A percentile compares a stretch with the other conserved stretches of the same genome.
These are phyloP conservation scores for Hypomyces perniciosus DNA, from an alignment of 2,329 filamentous ascomycete species.

Conservation along the genomic window DNA sequence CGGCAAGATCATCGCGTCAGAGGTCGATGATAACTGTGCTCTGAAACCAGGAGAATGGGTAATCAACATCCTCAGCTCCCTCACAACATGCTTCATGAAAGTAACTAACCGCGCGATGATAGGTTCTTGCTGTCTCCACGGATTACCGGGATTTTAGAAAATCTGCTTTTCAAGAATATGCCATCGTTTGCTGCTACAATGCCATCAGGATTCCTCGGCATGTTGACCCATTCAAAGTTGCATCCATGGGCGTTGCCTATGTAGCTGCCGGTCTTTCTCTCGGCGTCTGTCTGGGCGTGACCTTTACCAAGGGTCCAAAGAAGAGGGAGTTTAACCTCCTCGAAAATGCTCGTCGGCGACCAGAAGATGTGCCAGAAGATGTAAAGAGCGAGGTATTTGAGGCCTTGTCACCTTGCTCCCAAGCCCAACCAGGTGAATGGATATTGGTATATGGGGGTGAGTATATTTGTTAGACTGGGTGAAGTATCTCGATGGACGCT, in stretches of 20 bases:
- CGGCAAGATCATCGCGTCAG: conserved; percentile 7
- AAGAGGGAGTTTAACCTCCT: conserved; percentile 8
- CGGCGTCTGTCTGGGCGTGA: conserved; percentile 4
- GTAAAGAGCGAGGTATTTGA: conserved; percentile 5
- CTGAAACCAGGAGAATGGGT: conserved; percentile 10
- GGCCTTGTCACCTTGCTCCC: conserved; percentile 5
- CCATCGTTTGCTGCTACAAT: conserved; percentile 10
- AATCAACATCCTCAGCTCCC: background rate
- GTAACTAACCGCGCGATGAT: background rate
- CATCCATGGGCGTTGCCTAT: conserved; percentile 7
- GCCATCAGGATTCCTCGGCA: conserved; percentile 9
- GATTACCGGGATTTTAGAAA: conserved; percentile 9
- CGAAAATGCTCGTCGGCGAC: conserved; percentile 1
- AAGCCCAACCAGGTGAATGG: conserved; percentile 10
- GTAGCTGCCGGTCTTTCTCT: conserved; percentile 6
- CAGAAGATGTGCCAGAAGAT: conserved; percentile 10
- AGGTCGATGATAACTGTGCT: conserved; percentile 4
- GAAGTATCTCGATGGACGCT: background rate
- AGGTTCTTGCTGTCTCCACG: conserved; percentile 9
- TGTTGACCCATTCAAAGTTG: conserved; percentile 8
- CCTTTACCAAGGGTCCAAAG: conserved; percentile 3
- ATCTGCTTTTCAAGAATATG: conserved; percentile 8
- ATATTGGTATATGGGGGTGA: conserved; percentile 7
- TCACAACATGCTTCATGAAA: background rate
- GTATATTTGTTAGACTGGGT: background rate